phyloP scores from a whole-genome alignment of 345 rosid species.

The Populus ilicifolia region DNA sequence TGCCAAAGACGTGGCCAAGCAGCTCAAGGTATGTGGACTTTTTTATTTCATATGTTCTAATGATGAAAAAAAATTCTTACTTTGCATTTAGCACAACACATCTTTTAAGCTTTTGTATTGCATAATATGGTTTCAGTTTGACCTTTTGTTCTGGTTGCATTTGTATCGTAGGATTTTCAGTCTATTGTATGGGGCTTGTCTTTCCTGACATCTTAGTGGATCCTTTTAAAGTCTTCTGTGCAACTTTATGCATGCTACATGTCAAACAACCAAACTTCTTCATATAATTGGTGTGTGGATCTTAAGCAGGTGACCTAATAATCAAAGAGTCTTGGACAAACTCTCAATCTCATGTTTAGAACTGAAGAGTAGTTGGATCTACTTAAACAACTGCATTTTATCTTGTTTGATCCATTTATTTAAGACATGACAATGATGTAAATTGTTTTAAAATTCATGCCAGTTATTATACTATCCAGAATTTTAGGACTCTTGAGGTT shows the following conservation, averaged over 20 bases:
- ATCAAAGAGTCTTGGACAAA: not conserved
- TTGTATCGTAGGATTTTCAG: not conserved
- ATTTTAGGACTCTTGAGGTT: not conserved
- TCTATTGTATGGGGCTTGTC: not conserved
- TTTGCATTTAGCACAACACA: not conserved
- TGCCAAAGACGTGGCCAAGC: slow-evolving; percentile 81
- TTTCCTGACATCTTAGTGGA: not conserved
- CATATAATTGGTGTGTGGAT: not conserved
- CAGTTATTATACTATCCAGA: not conserved
- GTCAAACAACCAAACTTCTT: not conserved
- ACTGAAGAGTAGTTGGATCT: not conserved
- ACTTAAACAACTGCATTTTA: not conserved
- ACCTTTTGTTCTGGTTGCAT: not conserved
- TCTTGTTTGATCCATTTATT: not conserved
- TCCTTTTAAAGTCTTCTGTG: not conserved
- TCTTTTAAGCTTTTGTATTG: not conserved
- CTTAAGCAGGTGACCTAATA: not conserved
- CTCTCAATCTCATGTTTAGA: not conserved
- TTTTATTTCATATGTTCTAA: not conserved
- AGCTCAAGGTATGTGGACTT: slow-evolving; percentile 55
- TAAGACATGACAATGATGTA: not conserved
- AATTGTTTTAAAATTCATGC: not conserved
- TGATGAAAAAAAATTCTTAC: not conserved
- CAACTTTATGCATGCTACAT: not conserved
- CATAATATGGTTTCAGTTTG: not conserved